Base-by-base conservation (phyloP, 2,329 filamentous ascomycete genomes). In the Bimuria novae-zelandiae region DNA sequence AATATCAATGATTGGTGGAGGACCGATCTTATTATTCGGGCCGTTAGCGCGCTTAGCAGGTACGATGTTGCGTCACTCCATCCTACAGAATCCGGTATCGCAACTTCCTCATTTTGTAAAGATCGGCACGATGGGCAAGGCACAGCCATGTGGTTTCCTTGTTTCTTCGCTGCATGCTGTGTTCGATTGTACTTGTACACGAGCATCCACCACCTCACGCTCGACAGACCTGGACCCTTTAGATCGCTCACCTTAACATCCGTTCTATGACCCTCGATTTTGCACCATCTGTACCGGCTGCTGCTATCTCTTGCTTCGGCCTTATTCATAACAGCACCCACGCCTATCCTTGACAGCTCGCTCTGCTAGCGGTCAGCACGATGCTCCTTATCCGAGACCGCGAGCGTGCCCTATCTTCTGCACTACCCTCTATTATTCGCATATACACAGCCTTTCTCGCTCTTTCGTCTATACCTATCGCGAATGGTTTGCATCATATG, bases 401-500 rank as follows among this genome's bases (percentile, higher is more conserved):
- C 51, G 49, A 23, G 11, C 35, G 36, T 39, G 48, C 43, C 51
- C 52, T 50, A 48, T 33, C 33, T 44, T 17, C 30, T 21, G 33
- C 27, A 6, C 19, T 49, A 41, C 51, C 27, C 36, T 62, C 57
- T 41, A 41, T 63, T 32, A 37, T 56, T 47, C 59, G 59, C 29
- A 39, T 66, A 57, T 71, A 62, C 40, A 54, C 52, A n/a, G 55
- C 53, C 10, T 44, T 71, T 8, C 57, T 68, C 40, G 50, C 64
- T 11, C 42, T 69, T 6, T 60, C 61, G 10, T 56, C 45, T 22
- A 40, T 64, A 12, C 63, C 68, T 17, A 37, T 68, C 6, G 59
- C 55, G n/a, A 54, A 61, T 47, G 68, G 63, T 19, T n/a, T 67
- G 7, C 68, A 72, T 29, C 70, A 73, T 49, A 73, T 73, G 70